Conservation (phyloP, 352 stramenopile genomes). For the Elongisporangium prolatum region DNA sequence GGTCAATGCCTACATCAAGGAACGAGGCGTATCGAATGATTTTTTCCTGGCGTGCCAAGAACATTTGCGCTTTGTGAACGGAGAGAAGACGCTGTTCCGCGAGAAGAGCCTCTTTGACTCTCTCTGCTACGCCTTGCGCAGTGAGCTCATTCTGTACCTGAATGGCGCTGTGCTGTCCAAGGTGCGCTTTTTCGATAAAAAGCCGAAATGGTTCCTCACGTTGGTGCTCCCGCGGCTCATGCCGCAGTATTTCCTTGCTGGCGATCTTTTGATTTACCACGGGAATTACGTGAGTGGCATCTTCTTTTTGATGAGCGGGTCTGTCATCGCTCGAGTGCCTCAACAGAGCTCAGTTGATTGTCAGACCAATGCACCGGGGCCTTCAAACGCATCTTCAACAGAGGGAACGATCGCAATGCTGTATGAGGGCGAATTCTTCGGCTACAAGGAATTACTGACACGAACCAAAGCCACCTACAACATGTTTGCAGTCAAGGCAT, state of each 20-base stretch:
- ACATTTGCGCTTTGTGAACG: conserved; percentile 65
- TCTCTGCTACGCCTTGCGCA: conserved; percentile 58
- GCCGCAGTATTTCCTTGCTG: conserved; percentile 62
- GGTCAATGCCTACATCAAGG: conserved; percentile 77
- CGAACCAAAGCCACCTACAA: conserved; percentile 59
- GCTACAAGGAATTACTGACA: conserved; percentile 71
- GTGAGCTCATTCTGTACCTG: conserved; percentile 62
- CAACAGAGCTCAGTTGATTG: conserved; percentile 3
- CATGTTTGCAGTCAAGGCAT: conserved; percentile 51
- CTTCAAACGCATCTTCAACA: neutral
- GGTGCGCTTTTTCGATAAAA: conserved; percentile 81
- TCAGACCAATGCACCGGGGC: neutral
- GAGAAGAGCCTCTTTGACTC: conserved; percentile 58
- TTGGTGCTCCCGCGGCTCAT: conserved; percentile 58
- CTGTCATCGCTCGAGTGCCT: conserved; percentile 44
- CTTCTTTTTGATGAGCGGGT: conserved; percentile 68
- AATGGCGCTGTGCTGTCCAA: conserved; percentile 53
- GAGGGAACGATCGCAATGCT: conserved; percentile 55
- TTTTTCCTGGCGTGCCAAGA: conserved; percentile 69
- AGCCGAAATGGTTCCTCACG: conserved; percentile 80
- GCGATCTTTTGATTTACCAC: conserved; percentile 70
- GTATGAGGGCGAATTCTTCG: conserved; percentile 74
- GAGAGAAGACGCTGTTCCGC: conserved; percentile 66
- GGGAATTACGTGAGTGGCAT: conserved; percentile 67
- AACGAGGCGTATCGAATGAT: conserved; percentile 63